A percentile compares a stretch with the other conserved stretches of the same genome.
Evolutionary conservation across 2,329 filamentous ascomycete genomes (phyloP).

Genomic region (Curvularia eragrostidis): DNA sequence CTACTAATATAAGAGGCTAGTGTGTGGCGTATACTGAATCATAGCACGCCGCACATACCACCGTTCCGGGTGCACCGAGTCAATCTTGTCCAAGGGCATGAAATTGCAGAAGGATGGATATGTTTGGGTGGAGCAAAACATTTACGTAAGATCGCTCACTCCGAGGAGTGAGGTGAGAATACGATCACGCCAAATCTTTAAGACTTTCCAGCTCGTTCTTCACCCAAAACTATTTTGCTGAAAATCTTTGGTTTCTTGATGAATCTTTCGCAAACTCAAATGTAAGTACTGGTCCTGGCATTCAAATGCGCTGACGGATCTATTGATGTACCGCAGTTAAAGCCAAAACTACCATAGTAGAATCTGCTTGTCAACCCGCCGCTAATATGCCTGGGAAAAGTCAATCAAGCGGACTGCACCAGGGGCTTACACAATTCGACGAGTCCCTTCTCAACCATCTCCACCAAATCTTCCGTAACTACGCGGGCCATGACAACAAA

Average conservation of each 20-base stretch:
- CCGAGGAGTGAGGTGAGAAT: background rate
- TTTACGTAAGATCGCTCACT: background rate
- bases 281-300: background rate
- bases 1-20: background rate
- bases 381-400: background rate
- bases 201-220: background rate
- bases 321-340: background rate
- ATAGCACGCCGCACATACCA: background rate
- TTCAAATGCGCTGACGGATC: no score
- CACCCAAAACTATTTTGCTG: background rate
- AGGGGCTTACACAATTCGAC: background rate
- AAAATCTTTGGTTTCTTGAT: background rate
- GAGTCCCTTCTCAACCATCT: background rate
- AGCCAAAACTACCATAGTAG: background rate
- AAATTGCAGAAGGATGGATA: background rate
- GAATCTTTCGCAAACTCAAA: background rate
- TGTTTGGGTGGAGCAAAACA: background rate
- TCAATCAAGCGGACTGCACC: background rate
- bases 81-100: background rate
- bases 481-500: background rate
- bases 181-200: background rate
- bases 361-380: background rate
- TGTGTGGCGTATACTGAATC: background rate
- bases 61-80: background rate
- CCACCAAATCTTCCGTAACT: background rate